These are phyloP conservation scores for Geotrichum citri-aurantii DNA, from an alignment of 1,139 yeast genomes.

Conservation along the genomic window DNA sequence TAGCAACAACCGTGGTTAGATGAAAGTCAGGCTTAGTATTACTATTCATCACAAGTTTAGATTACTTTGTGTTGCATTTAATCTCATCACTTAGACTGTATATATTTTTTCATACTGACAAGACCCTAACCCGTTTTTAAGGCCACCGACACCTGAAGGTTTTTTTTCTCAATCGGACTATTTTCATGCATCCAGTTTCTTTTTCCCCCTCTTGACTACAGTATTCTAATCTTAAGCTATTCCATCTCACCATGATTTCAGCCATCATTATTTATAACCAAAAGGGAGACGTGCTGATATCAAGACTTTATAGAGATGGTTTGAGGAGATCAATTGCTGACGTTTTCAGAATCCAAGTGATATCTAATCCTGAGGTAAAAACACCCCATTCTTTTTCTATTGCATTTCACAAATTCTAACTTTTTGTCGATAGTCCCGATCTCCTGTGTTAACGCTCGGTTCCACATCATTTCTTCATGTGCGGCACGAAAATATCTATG, in stretches of 20 bases:
- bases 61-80: not conserved
- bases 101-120: too few relatives aligned
- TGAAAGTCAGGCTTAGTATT: not conserved
- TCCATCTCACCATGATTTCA: slow-evolving; percentile 52
- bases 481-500: slow-evolving; percentile 62
- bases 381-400: slow-evolving; percentile 7
- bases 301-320: slow-evolving; percentile 67
- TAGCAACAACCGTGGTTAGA: not conserved
- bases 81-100: not conserved
- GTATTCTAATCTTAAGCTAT: not conserved
- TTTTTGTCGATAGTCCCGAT: slow-evolving; percentile 41
- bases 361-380: slow-evolving; percentile 49
- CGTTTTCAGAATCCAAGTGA: slow-evolving; percentile 85
- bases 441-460: slow-evolving; percentile 87
- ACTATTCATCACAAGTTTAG: not conserved
- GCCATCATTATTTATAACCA: slow-evolving; percentile 72
- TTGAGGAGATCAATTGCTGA: slow-evolving; percentile 72
- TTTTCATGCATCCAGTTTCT: not conserved
- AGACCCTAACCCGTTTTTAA: not conserved
- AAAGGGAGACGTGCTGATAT: slow-evolving; percentile 81
- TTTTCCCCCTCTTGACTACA: not conserved
- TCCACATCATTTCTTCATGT: slow-evolving; percentile 87
- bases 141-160: not conserved
- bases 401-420: not conserved
- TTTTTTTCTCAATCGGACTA: not conserved